These are phyloP conservation scores for Austroboletus eburneus DNA, from an alignment of 768 basidiomycete genomes.

Conservation along the genomic window DNA sequence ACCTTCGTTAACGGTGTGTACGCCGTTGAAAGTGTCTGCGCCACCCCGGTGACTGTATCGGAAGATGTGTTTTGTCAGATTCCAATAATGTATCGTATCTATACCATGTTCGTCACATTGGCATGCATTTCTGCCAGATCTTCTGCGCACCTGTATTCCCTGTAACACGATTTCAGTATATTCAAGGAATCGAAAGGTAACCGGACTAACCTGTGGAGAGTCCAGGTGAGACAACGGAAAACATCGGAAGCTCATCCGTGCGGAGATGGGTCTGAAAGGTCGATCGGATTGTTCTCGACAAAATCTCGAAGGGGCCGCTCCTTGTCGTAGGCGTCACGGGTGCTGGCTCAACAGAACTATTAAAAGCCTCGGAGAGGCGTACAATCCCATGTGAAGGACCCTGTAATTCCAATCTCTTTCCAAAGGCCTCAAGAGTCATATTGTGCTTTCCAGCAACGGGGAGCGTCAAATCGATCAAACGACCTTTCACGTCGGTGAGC, in stretches of 20 bases:
- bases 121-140: constrained; percentile 17
- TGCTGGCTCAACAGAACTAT: constrained; percentile 36
- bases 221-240: constrained; percentile 36
- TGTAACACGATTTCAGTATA: constrained; percentile 8
- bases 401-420: constrained; percentile 23
- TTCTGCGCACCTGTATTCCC: constrained; percentile 22
- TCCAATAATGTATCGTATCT: constrained; percentile 47
- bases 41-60: constrained; percentile 37
- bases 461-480: constrained; percentile 6
- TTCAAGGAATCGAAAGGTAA: neutral
- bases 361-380: constrained; percentile 35
- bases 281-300: constrained; percentile 44
- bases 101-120: constrained; percentile 13
- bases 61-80: constrained; percentile 43
- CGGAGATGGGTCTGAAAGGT: constrained; percentile 32
- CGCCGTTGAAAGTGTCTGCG: constrained; percentile 33
- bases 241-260: constrained; percentile 18
- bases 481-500: constrained; percentile 6
- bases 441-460: constrained; percentile 33
- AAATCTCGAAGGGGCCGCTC: constrained; percentile 36
- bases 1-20: constrained; percentile 30
- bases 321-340: constrained; percentile 38
- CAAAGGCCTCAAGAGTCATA: constrained; percentile 40
- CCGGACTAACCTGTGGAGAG: constrained; percentile 15
- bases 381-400: constrained; percentile 34